Conservation (phyloP, 805 yeast species). For the Candida golubevii region DNA sequence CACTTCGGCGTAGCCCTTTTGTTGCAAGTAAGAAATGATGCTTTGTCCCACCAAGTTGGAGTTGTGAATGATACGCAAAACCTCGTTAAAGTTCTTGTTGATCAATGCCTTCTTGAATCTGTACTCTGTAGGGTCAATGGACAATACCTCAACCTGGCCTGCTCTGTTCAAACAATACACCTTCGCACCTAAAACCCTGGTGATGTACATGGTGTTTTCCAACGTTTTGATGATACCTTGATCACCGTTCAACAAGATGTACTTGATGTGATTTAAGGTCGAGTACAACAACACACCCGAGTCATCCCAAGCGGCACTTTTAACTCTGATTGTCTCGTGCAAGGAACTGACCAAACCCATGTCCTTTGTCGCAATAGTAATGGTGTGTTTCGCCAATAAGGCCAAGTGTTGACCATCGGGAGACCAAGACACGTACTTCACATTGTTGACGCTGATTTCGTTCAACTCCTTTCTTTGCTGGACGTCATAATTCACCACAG, state of each 20-base stretch:
- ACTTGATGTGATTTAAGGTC: constrained; percentile 93
- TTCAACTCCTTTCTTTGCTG: constrained; percentile 82
- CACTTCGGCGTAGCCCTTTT: constrained; percentile 94
- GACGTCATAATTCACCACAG: constrained; percentile 82
- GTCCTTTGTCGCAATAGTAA: constrained; percentile 78
- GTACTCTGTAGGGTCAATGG: constrained; percentile 94
- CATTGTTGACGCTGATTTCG: constrained; percentile 66
- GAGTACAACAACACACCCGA: constrained; percentile 87
- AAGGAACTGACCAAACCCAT: constrained; percentile 74
- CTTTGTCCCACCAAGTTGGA: constrained; percentile 96
- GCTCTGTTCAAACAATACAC: constrained; percentile 81
- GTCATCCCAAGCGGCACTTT: constrained; percentile 97
- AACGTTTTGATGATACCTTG: constrained; percentile 90
- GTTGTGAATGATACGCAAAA: constrained; percentile 76
- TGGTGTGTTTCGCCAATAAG: constrained; percentile 83
- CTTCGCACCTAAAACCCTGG: constrained; percentile 61
- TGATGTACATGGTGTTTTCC: constrained; percentile 80
- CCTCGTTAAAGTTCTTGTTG: constrained; percentile 87
- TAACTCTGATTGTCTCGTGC: constrained; percentile 95
- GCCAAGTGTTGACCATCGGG: constrained; percentile 84
- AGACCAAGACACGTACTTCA: constrained; percentile 89
- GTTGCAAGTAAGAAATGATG: constrained; percentile 89
- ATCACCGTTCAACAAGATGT: constrained; percentile 90
- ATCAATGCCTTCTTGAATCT: constrained; percentile 92
- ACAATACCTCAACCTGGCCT: constrained; percentile 74